phyloP scores from a whole-genome alignment of 768 basidiomycete genomes.

The Suillus subaureus region DNA sequence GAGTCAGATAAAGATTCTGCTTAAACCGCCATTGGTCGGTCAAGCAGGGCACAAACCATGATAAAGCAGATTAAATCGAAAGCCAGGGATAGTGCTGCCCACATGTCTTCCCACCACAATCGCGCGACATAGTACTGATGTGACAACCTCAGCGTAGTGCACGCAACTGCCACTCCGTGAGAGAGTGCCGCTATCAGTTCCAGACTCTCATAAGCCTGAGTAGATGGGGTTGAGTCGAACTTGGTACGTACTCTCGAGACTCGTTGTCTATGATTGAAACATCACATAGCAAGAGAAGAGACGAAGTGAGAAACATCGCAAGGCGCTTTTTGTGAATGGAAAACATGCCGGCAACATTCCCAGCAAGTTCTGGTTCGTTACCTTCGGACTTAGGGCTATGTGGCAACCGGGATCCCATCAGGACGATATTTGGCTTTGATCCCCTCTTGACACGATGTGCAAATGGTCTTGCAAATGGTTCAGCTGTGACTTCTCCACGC shows the following conservation, averaged over 20 bases:
- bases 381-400: background rate
- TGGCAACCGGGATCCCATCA: background rate
- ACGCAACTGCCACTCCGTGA: conserved; percentile 24
- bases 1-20: background rate
- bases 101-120: conserved; percentile 33
- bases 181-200: conserved; percentile 17
- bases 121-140: conserved; percentile 22
- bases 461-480: background rate
- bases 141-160: conserved; percentile 24
- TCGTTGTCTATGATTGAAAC: background rate
- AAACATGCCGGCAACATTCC: background rate
- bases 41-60: conserved; percentile 12
- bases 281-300: background rate
- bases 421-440: background rate
- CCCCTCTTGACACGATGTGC: background rate
- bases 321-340: background rate
- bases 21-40: background rate
- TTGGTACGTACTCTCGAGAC: background rate
- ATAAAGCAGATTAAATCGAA: conserved; percentile 20
- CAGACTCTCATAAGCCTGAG: background rate
- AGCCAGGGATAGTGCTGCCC: conserved; percentile 24
- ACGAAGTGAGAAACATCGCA: background rate
- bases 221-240: background rate
- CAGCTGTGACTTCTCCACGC: background rate
- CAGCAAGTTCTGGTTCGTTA: background rate